Percentiles rank a stretch among this genome's conserved stretches.
Evolutionary conservation across 768 basidiomycete genomes (phyloP).

Genomic region (Termitomyces sp.): DNA sequence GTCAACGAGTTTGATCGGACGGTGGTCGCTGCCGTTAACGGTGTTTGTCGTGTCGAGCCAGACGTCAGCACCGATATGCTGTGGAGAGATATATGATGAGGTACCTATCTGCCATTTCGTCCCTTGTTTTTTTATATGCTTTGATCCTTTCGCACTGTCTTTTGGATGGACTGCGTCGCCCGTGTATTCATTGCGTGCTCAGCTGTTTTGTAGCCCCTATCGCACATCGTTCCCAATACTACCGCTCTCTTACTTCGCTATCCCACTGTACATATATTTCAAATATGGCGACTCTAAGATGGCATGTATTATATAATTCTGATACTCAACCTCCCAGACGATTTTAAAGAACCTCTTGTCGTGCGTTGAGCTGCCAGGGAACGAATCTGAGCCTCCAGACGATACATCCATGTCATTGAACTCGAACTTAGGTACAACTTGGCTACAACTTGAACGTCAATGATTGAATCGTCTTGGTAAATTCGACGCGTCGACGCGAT

Average conservation of each 20-base stretch:
- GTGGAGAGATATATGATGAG: slow-evolving; percentile 32
- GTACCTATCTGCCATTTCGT: background rate
- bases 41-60: slow-evolving; percentile 32
- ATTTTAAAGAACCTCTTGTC: background rate
- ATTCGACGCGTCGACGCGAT: background rate
- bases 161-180: background rate
- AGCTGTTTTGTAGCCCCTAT: slow-evolving; percentile 12
- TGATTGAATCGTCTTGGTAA: background rate
- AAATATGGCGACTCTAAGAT: background rate
- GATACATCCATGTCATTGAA: background rate
- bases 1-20: slow-evolving; percentile 63
- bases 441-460: too few species aligned
- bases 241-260: background rate
- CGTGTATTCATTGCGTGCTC: background rate
- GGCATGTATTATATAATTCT: slow-evolving; percentile 1
- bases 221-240: background rate
- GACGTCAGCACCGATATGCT: slow-evolving; percentile 29
- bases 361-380: background rate
- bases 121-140: background rate
- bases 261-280: background rate
- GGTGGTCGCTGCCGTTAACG: slow-evolving; percentile 38
- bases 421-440: background rate
- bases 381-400: background rate
- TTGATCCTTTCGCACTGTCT: background rate
- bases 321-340: background rate